Evolutionary conservation across 768 basidiomycete species (phyloP).

Genomic region (Clitopilus hobsonii): DNA sequence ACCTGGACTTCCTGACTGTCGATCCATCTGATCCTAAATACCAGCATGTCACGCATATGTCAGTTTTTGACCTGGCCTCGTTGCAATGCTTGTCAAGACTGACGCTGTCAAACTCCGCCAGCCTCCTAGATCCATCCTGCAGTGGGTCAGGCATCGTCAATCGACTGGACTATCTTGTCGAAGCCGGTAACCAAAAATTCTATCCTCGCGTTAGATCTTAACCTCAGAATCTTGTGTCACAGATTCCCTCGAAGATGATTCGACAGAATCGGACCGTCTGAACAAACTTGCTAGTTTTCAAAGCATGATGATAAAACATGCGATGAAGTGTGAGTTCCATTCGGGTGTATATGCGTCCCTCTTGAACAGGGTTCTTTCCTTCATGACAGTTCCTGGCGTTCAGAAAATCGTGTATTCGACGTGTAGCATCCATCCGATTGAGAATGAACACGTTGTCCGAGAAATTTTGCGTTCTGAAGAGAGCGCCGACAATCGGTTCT

Average conservation of each 20-base stretch:
- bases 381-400: conserved; percentile 62
- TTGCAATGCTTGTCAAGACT: not conserved
- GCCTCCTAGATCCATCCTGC: conserved; percentile 93
- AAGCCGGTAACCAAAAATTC: conserved; percentile 45
- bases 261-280: conserved; percentile 63
- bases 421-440: conserved; percentile 88
- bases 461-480: conserved; percentile 70
- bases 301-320: conserved; percentile 85
- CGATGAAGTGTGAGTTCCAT: conserved; percentile 77
- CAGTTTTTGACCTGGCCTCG: conserved; percentile 20
- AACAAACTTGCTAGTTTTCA: conserved; percentile 87
- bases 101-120: conserved; percentile 20
- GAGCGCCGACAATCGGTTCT: conserved; percentile 55
- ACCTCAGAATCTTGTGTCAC: conserved; percentile 6
- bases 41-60: conserved; percentile 81
- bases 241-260: conserved; percentile 59
- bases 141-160: conserved; percentile 93
- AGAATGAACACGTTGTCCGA: conserved; percentile 90
- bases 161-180: conserved; percentile 79
- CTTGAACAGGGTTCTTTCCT: not conserved
- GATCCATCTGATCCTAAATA: conserved; percentile 65
- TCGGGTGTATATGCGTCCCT: not conserved
- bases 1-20: conserved; percentile 81
- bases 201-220: conserved; percentile 10
- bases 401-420: conserved; percentile 92